These are phyloP conservation scores for Botrytis byssoidea DNA, from an alignment of 2,329 filamentous ascomycete species.

Conservation along the genomic window DNA sequence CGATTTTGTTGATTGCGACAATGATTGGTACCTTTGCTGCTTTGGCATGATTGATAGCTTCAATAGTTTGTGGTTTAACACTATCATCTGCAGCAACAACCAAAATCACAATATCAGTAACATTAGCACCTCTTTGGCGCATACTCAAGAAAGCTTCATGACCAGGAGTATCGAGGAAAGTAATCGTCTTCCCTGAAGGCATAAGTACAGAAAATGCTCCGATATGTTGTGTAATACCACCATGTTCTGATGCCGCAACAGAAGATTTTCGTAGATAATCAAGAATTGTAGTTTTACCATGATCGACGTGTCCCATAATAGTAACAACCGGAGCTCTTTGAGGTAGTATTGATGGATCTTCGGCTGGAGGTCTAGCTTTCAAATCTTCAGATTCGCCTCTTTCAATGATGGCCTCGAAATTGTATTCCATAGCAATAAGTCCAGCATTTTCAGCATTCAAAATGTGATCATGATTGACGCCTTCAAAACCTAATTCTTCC, in stretches of 20 bases:
- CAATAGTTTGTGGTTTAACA: conserved; percentile 94
- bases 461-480: conserved; percentile 77
- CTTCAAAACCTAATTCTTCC: conserved; percentile 84
- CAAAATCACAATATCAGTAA: conserved; percentile 94
- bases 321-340: conserved; percentile 88
- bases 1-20: conserved; percentile 96
- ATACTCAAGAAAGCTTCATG: conserved; percentile 95
- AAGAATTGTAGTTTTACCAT: conserved; percentile 94
- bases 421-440: conserved; percentile 87
- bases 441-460: conserved; percentile 88
- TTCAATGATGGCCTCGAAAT: conserved; percentile 80
- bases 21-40: conserved; percentile 89
- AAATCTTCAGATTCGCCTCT: conserved; percentile 67
- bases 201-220: conserved; percentile 93
- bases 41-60: conserved; percentile 91
- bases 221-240: conserved; percentile 97
- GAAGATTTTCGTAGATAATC: conserved; percentile 93
- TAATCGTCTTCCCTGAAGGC: conserved; percentile 83
- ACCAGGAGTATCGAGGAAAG: conserved; percentile 94
- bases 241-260: conserved; percentile 86
- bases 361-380: conserved; percentile 63
- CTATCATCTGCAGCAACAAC: conserved; percentile 97
- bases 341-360: conserved; percentile 67
- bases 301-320: conserved; percentile 99
- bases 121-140: conserved; percentile 90